Evolutionary conservation across 352 stramenopile species (phyloP).

Genomic region (Pythium utonaiense): DNA sequence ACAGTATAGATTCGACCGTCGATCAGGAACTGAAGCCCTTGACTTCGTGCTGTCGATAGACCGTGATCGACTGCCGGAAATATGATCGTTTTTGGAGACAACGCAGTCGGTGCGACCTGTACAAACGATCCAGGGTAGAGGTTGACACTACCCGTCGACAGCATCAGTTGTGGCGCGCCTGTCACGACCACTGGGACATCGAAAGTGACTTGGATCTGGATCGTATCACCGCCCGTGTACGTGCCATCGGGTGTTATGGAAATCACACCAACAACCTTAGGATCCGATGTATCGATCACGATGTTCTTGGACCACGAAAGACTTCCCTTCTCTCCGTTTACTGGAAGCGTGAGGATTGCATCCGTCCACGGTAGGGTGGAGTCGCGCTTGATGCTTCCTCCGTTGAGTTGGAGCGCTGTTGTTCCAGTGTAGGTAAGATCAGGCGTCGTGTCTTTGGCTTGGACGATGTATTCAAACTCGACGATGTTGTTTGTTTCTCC

Average conservation of each 20-base stretch:
- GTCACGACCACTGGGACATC: constrained; percentile 57
- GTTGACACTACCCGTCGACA: constrained; percentile 49
- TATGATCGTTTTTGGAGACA: constrained; percentile 34
- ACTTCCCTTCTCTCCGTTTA: constrained; percentile 53
- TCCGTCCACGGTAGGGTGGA: constrained; percentile 49
- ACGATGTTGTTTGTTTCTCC: constrained; percentile 33
- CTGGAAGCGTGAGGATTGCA: constrained; percentile 43
- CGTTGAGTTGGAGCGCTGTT: constrained; percentile 51
- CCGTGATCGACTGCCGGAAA: constrained; percentile 51
- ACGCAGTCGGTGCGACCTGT: constrained; percentile 28
- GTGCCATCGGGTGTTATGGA: constrained; percentile 27
- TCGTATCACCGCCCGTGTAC: constrained; percentile 63
- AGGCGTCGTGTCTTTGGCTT: constrained; percentile 59
- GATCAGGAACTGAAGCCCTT: constrained; percentile 57
- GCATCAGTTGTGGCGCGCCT: constrained; percentile 36
- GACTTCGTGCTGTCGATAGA: constrained; percentile 32
- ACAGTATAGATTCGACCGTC: constrained; percentile 47
- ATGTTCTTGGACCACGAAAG: constrained; percentile 70
- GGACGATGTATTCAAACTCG: constrained; percentile 74
- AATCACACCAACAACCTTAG: constrained; percentile 40
- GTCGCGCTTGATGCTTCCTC: constrained; percentile 47
- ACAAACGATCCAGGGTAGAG: constrained; percentile 54
- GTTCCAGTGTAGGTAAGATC: constrained; percentile 61
- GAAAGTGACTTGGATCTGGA: constrained; percentile 56
- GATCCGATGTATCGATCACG: constrained; percentile 60